Percentiles rank a stretch among this genome's conserved stretches.
These are phyloP conservation scores for Pseudoscleropodium purum DNA, from an alignment of 225 moss, liverwort and hornwort genomes.

Conservation along the genomic window DNA sequence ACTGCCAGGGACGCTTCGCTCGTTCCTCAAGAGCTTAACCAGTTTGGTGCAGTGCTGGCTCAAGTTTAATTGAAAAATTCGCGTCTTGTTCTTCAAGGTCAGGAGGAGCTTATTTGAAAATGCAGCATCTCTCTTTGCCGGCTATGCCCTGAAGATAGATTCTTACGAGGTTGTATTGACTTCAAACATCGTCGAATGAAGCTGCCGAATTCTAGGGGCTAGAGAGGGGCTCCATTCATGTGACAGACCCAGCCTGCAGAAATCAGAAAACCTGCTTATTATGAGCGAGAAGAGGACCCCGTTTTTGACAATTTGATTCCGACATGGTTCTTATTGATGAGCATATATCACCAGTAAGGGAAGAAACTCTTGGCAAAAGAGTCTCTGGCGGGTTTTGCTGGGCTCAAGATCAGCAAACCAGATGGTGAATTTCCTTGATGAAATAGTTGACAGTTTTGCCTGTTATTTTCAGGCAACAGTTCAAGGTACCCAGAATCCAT, in stretches of 20 bases:
- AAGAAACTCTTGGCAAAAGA: background rate
- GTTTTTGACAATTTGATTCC: background rate
- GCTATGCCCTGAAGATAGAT: background rate
- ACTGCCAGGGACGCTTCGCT: slow-evolving; percentile 31
- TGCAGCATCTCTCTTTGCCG: background rate
- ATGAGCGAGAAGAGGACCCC: background rate
- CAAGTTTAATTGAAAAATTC: slow-evolving; percentile 3
- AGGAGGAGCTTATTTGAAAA: background rate
- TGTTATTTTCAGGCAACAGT: background rate
- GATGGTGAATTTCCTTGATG: background rate
- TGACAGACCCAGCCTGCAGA: background rate
- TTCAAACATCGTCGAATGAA: background rate
- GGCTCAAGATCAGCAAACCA: background rate
- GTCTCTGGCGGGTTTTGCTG: background rate
- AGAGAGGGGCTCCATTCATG: background rate
- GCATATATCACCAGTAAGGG: background rate
- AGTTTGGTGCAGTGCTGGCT: slow-evolving; percentile 16
- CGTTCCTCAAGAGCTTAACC: slow-evolving; percentile 36
- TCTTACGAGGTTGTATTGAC: background rate
- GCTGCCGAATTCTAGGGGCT: background rate
- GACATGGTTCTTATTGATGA: background rate
- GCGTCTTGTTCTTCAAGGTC: background rate
- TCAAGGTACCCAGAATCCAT: background rate
- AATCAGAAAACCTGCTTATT: background rate
- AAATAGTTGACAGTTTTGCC: background rate